Evolutionary conservation across 2,329 filamentous ascomycete species (phyloP).

Genomic region (Sporothrix pseudoabietina): DNA sequence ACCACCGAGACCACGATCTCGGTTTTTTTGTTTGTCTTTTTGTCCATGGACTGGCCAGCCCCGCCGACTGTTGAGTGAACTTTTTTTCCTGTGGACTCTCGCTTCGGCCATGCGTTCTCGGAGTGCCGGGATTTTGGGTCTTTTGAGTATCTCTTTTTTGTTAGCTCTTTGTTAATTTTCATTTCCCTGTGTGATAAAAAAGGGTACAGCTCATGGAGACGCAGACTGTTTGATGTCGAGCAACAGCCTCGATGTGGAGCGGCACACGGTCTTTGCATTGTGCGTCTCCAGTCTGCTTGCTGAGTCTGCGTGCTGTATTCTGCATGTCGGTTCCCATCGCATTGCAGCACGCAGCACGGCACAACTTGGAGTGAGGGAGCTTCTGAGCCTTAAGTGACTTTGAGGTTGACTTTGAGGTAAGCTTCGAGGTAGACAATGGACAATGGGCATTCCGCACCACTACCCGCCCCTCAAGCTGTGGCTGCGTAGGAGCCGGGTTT

Average conservation of each 20-base stretch:
- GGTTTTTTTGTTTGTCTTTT: not conserved
- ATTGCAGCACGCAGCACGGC: not conserved
- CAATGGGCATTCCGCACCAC: not conserved
- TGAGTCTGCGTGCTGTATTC: slow-evolving; percentile 10
- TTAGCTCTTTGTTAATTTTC: not conserved
- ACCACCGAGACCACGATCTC: not conserved
- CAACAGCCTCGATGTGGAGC: slow-evolving; percentile 14
- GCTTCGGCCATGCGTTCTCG: not conserved
- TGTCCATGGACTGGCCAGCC: not conserved
- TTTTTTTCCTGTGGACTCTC: not conserved
- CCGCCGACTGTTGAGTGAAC: not conserved
- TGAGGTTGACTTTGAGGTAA: not conserved
- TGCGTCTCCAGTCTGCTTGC: not conserved
- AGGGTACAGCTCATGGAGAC: not conserved
- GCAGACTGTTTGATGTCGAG: not conserved
- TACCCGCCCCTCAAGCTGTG: not conserved
- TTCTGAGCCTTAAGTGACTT: not conserved
- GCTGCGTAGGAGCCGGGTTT: not conserved
- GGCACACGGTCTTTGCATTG: slow-evolving; percentile 12
- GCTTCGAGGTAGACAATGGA: not conserved
- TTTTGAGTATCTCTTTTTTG: not conserved
- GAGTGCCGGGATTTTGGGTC: not conserved
- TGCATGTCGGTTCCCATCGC: slow-evolving; percentile 10
- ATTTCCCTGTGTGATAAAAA: not conserved
- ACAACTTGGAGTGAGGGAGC: not conserved